These are phyloP conservation scores for Penicillium sp. DNA, from an alignment of 2,329 filamentous ascomycete genomes.

Conservation along the genomic window DNA sequence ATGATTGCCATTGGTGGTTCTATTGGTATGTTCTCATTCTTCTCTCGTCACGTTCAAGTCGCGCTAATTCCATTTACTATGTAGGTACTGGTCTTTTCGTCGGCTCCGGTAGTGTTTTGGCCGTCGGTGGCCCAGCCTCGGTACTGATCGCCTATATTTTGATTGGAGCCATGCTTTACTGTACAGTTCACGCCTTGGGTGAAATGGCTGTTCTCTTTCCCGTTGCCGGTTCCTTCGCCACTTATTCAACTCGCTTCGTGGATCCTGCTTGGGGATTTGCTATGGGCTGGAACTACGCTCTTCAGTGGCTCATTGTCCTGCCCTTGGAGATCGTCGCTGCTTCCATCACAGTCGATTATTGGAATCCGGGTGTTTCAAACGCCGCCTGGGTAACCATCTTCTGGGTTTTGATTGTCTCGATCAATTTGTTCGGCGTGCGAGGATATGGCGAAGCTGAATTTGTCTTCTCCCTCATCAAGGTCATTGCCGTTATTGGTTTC, in stretches of 20 bases:
- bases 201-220: constrained; percentile 90
- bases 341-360: constrained; percentile 78
- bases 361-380: constrained; percentile 64
- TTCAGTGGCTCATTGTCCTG: constrained; percentile 82
- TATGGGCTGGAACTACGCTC: constrained; percentile 91
- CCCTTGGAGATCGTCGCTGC: constrained; percentile 86
- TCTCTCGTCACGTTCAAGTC: constrained; percentile 1
- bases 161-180: constrained; percentile 84
- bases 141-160: constrained; percentile 74
- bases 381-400: constrained; percentile 83
- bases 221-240: constrained; percentile 85
- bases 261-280: constrained; percentile 94
- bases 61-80: constrained; percentile 13
- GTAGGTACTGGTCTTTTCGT: constrained; percentile 81
- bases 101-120: constrained; percentile 70
- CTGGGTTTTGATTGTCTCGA: constrained; percentile 68
- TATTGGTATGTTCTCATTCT: constrained; percentile 58
- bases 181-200: constrained; percentile 85
- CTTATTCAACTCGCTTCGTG: constrained; percentile 87
- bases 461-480: constrained; percentile 80
- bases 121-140: constrained; percentile 72
- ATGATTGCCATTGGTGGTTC: constrained; percentile 97
- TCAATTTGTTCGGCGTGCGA: constrained; percentile 86
- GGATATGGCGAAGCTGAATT: constrained; percentile 91
- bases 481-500: constrained; percentile 81